phyloP scores from a whole-genome alignment of 257 asterid species.

The Solanum lignicaule region DNA sequence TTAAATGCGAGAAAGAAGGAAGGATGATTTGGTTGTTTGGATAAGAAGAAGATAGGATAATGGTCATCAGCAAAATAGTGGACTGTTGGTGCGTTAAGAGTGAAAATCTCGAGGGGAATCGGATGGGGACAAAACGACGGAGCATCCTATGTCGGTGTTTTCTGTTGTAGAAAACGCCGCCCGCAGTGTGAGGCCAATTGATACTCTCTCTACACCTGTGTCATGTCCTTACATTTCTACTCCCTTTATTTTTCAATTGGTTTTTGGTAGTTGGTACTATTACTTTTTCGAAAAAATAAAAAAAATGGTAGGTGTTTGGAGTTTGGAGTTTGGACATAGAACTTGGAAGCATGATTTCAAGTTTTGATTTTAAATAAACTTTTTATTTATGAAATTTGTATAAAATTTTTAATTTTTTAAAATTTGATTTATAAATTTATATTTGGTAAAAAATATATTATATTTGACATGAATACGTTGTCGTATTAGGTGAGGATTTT shows the following conservation, averaged over 20 bases:
- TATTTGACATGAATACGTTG: too few species aligned
- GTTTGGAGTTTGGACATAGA: too few species aligned
- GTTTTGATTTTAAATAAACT: too few species aligned
- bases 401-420: too few species aligned
- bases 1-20: background rate
- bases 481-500: too few species aligned
- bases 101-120: background rate
- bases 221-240: background rate
- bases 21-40: background rate
- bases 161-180: background rate
- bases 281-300: too few species aligned
- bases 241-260: background rate
- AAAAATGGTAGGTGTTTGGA: too few species aligned
- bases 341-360: background rate
- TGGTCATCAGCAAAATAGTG: background rate
- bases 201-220: background rate
- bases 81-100: background rate
- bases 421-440: too few species aligned
- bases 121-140: background rate
- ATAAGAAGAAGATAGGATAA: background rate
- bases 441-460: too few species aligned
- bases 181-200: background rate
- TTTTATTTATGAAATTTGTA: too few species aligned
- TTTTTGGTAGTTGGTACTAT: background rate
- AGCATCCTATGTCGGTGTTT: background rate